These are phyloP conservation scores for Penicillium polonicum DNA, from an alignment of 2,329 filamentous ascomycete genomes.

Conservation along the genomic window DNA sequence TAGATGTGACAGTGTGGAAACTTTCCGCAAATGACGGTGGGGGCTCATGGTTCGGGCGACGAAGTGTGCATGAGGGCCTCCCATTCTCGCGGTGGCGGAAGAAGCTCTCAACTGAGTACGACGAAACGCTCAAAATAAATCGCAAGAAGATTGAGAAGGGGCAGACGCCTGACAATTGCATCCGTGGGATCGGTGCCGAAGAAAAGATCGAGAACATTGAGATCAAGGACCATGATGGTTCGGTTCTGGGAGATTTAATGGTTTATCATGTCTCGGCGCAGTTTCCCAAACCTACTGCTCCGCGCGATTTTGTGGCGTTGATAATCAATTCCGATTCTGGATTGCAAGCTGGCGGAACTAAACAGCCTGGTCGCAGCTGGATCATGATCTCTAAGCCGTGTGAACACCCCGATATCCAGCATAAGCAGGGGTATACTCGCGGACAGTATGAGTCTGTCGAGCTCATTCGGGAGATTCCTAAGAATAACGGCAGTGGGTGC, in stretches of 20 bases:
- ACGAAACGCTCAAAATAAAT: conserved; percentile 70
- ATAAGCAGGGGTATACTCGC: conserved; percentile 70
- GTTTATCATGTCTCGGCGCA: conserved; percentile 85
- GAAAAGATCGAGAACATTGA: conserved; percentile 64
- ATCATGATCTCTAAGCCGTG: conserved; percentile 88
- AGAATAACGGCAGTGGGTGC: conserved; percentile 16
- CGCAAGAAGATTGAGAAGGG: conserved; percentile 65
- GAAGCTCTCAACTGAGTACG: conserved; percentile 76
- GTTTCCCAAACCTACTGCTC: conserved; percentile 84
- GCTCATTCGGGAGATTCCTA: conserved; percentile 77
- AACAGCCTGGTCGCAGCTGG: conserved; percentile 61
- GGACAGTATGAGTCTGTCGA: conserved; percentile 91
- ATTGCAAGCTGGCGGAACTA: conserved; percentile 27
- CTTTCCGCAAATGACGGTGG: conserved; percentile 74
- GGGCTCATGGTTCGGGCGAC: conserved; percentile 84
- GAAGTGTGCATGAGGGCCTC: conserved; percentile 77
- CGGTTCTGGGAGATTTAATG: conserved; percentile 37
- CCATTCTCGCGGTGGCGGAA: conserved; percentile 74
- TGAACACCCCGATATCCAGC: conserved; percentile 69
- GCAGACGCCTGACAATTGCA: conserved; percentile 68
- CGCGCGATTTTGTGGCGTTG: conserved; percentile 82
- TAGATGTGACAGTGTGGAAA: conserved; percentile 77
- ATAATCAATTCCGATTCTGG: conserved; percentile 63
- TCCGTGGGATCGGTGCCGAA: conserved; percentile 84
- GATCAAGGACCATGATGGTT: conserved; percentile 48